These are phyloP conservation scores for Suillus paluster DNA, from an alignment of 768 basidiomycete genomes.

Conservation along the genomic window DNA sequence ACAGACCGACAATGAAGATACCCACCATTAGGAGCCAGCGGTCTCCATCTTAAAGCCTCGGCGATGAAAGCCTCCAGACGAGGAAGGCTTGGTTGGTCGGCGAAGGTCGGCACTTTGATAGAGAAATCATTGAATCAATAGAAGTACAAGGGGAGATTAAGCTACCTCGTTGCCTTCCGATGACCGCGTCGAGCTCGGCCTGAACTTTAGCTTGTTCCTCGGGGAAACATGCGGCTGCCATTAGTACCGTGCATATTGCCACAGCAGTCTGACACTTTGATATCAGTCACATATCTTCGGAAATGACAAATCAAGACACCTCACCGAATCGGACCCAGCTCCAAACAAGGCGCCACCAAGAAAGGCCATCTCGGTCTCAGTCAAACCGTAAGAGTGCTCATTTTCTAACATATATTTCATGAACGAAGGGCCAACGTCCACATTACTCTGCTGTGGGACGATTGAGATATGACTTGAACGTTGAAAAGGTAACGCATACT, in stretches of 20 bases:
- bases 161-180: slow-evolving; percentile 33
- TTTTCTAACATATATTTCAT: slow-evolving; percentile 55
- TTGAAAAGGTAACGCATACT: slow-evolving; percentile 27
- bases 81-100: slow-evolving; percentile 30
- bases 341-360: slow-evolving; percentile 64
- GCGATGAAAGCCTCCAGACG: slow-evolving; percentile 34
- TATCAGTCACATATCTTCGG: neutral
- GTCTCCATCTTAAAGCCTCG: slow-evolving; percentile 37
- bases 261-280: slow-evolving; percentile 7
- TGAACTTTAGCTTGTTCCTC: slow-evolving; percentile 35
- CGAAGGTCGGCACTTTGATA: slow-evolving; percentile 34
- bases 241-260: slow-evolving; percentile 21
- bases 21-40: slow-evolving; percentile 24
- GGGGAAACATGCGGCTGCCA: slow-evolving; percentile 36
- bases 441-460: neutral
- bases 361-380: slow-evolving; percentile 55
- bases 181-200: slow-evolving; percentile 35
- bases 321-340: slow-evolving; percentile 56
- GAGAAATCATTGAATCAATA: neutral
- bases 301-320: neutral
- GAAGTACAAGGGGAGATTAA: neutral
- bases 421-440: slow-evolving; percentile 35
- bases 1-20: neutral
- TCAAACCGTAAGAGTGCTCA: slow-evolving; percentile 49
- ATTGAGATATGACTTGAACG: neutral